Evolutionary conservation across 768 basidiomycete genomes (phyloP).

Genomic region (Infundibulicybe gibba): DNA sequence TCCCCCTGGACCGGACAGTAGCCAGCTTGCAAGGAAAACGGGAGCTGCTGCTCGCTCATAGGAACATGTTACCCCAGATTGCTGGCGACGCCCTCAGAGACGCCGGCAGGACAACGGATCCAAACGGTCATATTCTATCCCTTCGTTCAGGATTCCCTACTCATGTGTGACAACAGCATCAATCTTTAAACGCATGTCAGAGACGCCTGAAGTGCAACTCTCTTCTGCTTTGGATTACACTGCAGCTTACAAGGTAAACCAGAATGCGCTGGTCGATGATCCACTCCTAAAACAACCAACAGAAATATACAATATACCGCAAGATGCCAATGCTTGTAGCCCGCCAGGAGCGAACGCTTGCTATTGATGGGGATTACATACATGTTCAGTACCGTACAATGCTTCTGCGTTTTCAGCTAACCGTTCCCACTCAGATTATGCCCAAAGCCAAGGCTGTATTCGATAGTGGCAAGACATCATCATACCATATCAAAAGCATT

Average conservation of each 20-base stretch:
- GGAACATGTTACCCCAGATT: constrained; percentile 69
- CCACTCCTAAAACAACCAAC: constrained; percentile 1
- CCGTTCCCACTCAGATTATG: constrained; percentile 65
- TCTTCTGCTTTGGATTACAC: constrained; percentile 73
- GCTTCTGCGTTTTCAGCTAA: neutral
- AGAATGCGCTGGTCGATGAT: neutral
- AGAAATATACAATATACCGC: constrained; percentile 91
- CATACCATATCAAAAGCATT: constrained; percentile 89
- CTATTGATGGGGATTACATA: constrained; percentile 93
- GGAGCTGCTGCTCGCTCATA: constrained; percentile 78
- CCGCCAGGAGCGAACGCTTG: constrained; percentile 85
- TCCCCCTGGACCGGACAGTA: constrained; percentile 95
- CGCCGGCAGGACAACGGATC: constrained; percentile 77
- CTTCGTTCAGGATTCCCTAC: neutral
- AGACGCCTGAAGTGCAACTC: constrained; percentile 58
- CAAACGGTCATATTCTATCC: constrained; percentile 65
- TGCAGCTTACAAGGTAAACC: constrained; percentile 77
- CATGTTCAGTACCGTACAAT: constrained; percentile 48
- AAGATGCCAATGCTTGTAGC: constrained; percentile 94
- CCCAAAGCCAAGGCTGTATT: constrained; percentile 81
- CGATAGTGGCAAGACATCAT: constrained; percentile 86
- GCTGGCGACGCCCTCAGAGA: constrained; percentile 67
- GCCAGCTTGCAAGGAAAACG: constrained; percentile 87
- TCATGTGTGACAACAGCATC: constrained; percentile 52
- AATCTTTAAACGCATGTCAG: constrained; percentile 88